Base-by-base conservation (phyloP, 108 stramenopile species). In the Cyclotella distinguenda region DNA sequence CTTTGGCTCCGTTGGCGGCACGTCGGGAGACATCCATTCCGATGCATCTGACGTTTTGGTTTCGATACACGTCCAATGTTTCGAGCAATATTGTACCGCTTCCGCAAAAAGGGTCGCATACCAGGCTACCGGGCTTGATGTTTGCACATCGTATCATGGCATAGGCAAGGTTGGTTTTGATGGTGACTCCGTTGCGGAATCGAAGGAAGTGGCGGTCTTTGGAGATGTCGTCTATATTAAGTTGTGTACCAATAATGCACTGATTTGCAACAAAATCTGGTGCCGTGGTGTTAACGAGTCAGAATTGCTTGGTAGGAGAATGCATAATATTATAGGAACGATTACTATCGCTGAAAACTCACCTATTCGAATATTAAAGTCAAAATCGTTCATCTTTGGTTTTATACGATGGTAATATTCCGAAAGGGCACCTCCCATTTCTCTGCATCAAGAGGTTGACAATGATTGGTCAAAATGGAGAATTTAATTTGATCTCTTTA, bases 121-220 rank as follows among this genome's bases (percentile, higher is more conserved):
- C 71, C 30, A 68, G 55, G 52, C 81, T 46, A 9, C 84, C 84
- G 18, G 46, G 50, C 27, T 72, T 16, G 0, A 85, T 66, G 49
- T 81, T 81, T 6, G 80, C 86, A 27, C 78, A 68, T 0, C 84
- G 84, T 0, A 87, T 52, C 82, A 87, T 77, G 21, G 71, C 80
- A 56, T 87, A 87, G 35, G 86, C 86, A 26, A 87, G 65, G 45
- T 87, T 87, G 5, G 82, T 81, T 65, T 87, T 87, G 64, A 87
- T 82, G 10, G 86, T 87, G 0, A 87, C 86, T 2, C 77, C 82
- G 61, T 87, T 87, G 2, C 84, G 77, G 54, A 79, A 87, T 33
- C 82, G 66, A 7, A 81, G 63, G 70, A 85, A 83, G 54, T 85
- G 84, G 10, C 86, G 70, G 10, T 61, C 51, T 66, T 84, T 84